Conservation (phyloP, 305 asterid genomes). For the Rubia tinctorum region DNA sequence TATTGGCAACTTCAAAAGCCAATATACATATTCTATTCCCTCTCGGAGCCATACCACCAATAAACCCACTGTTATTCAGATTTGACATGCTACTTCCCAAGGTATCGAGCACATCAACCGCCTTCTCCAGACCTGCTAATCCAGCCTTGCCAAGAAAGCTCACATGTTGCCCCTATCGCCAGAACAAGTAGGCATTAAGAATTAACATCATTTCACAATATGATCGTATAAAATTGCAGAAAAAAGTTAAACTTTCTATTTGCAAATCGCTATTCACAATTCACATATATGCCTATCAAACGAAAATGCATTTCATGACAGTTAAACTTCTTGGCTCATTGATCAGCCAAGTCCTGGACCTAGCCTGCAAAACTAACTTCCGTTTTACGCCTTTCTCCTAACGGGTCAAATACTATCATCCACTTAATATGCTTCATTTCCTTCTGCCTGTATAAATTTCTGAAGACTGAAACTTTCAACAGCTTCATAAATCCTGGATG, state of each 20-base stretch:
- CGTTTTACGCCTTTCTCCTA: background rate
- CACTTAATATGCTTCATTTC: background rate
- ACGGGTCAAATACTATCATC: background rate
- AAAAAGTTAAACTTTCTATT: background rate
- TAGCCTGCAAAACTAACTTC: background rate
- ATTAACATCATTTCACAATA: background rate
- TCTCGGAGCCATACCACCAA: conserved; percentile 61
- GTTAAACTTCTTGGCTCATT: conserved; percentile 6
- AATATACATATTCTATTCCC: conserved; percentile 72
- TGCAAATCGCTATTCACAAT: background rate
- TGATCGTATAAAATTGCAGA: background rate
- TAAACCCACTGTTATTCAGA: conserved; percentile 84
- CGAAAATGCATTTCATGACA: background rate
- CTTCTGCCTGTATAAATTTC: background rate
- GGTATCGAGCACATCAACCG: conserved; percentile 85
- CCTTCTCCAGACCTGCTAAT: conserved; percentile 73
- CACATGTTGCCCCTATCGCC: conserved; percentile 60
- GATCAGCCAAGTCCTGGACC: conserved; percentile 3
- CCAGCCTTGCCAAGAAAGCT: conserved; percentile 97
- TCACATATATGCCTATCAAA: background rate
- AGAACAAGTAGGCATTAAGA: conserved; percentile 20
- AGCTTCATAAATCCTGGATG: background rate
- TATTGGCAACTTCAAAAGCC: conserved; percentile 98
- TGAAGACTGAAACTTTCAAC: background rate
- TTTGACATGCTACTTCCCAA: conserved; percentile 95